phyloP scores from a whole-genome alignment of 2,329 filamentous ascomycete genomes.

The Fusarium caatingaense region DNA sequence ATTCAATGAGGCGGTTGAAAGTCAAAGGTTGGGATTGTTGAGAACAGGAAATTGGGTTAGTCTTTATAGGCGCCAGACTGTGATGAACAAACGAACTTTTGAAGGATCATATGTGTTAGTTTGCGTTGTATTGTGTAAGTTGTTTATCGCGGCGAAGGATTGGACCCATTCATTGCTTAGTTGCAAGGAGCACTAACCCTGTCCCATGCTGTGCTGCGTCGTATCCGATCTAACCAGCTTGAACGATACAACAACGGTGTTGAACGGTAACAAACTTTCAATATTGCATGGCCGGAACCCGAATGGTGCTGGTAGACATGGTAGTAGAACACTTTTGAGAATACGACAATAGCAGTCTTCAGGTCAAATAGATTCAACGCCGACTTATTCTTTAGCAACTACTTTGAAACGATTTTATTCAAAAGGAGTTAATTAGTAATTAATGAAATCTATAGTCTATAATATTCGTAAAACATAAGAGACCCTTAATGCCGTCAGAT shows the following conservation, averaged over 20 bases:
- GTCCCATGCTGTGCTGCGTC: background rate
- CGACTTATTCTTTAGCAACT: too few relatives aligned
- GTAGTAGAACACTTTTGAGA: background rate
- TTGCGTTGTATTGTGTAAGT: background rate
- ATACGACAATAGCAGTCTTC: background rate
- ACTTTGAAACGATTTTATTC: background rate
- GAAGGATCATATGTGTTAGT: background rate
- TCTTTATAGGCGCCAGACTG: background rate
- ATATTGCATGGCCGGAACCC: background rate
- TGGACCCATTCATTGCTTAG: background rate
- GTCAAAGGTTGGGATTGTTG: too few relatives aligned
- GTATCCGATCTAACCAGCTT: background rate
- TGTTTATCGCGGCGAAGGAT: background rate
- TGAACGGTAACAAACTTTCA: background rate
- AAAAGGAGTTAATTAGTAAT: background rate
- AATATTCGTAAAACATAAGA: background rate
- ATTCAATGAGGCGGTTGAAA: background rate
- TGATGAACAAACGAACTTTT: background rate
- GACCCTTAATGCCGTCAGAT: slow-evolving; percentile 7
- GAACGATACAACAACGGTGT: background rate
- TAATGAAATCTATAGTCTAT: background rate
- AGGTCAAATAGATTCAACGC: background rate
- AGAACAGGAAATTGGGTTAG: background rate
- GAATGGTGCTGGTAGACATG: too few relatives aligned
- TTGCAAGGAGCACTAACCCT: background rate